Conservation (phyloP, 805 yeast species). For the Cyberlindnera saturnus region DNA sequence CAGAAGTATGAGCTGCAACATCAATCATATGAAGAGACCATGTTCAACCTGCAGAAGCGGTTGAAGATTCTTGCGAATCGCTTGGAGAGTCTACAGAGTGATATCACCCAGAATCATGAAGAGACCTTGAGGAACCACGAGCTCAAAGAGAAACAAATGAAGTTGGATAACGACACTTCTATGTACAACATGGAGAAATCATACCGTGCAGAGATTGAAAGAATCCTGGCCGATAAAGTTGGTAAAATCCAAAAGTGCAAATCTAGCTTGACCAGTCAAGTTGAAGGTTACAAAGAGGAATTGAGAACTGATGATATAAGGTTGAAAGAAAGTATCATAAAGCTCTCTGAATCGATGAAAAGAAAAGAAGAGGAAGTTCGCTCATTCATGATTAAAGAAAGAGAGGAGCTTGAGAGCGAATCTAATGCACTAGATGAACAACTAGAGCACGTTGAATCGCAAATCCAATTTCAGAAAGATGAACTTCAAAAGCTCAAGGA, state of each 20-base stretch:
- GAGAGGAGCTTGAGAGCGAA: conserved; percentile 5
- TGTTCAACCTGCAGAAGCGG: conserved; percentile 11
- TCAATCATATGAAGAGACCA: conserved; percentile 25
- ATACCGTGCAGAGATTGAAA: conserved; percentile 32
- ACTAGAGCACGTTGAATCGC: neutral
- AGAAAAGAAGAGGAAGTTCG: conserved; percentile 21
- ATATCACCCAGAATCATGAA: conserved; percentile 22
- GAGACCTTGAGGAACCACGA: conserved; percentile 23
- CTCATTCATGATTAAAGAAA: conserved; percentile 20
- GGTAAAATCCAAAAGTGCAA: conserved; percentile 27
- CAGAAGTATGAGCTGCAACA: conserved; percentile 33
- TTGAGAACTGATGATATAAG: conserved; percentile 18
- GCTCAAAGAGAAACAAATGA: conserved; percentile 27
- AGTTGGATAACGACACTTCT: conserved; percentile 32
- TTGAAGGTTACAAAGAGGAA: conserved; percentile 25
- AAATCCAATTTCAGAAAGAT: conserved; percentile 11
- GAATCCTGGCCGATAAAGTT: conserved; percentile 30
- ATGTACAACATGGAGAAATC: conserved; percentile 29
- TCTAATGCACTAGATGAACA: conserved; percentile 2
- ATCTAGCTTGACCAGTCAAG: conserved; percentile 20
- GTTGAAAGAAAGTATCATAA: conserved; percentile 14
- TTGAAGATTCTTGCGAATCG: conserved; percentile 28
- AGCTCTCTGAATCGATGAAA: conserved; percentile 19
- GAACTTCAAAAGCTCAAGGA: neutral
- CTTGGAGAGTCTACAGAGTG: conserved; percentile 22